A percentile compares a stretch with the other conserved stretches of the same genome.
Evolutionary conservation across 768 basidiomycete genomes (phyloP).

Genomic region (Pulveroboletus sp.): DNA sequence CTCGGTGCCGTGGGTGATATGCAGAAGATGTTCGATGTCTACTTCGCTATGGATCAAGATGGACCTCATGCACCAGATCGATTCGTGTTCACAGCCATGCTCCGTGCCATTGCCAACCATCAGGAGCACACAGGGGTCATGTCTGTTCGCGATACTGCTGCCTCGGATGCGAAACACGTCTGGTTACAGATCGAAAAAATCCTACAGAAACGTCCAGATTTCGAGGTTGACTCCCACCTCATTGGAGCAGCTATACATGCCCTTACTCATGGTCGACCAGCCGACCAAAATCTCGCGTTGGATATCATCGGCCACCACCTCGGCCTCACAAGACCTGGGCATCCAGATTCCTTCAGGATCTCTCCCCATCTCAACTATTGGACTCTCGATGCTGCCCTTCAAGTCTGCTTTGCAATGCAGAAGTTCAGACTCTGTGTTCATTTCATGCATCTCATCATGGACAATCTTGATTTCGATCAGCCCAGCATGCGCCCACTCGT

Average conservation of each 20-base stretch:
- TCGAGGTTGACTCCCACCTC: slow-evolving; percentile 51
- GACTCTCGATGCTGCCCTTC: slow-evolving; percentile 51
- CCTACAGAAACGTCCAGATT: slow-evolving; percentile 39
- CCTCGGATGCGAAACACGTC: slow-evolving; percentile 64
- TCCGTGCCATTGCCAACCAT: slow-evolving; percentile 41
- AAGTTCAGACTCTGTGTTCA: slow-evolving; percentile 47
- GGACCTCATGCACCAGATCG: slow-evolving; percentile 60
- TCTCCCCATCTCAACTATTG: slow-evolving; percentile 40
- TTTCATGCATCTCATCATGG: slow-evolving; percentile 57
- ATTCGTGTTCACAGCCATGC: slow-evolving; percentile 61
- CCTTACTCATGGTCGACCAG: slow-evolving; percentile 48
- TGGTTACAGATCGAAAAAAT: slow-evolving; percentile 64
- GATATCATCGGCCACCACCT: slow-evolving; percentile 58
- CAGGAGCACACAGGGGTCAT: slow-evolving; percentile 16
- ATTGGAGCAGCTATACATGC: slow-evolving; percentile 50
- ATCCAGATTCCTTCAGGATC: slow-evolving; percentile 35
- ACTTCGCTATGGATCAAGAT: slow-evolving; percentile 57
- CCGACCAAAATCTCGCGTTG: slow-evolving; percentile 65
- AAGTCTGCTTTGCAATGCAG: slow-evolving; percentile 47
- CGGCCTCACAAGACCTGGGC: slow-evolving; percentile 50
- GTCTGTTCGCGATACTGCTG: slow-evolving; percentile 36
- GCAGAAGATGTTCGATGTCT: slow-evolving; percentile 73
- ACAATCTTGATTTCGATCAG: slow-evolving; percentile 26
- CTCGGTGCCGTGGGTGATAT: slow-evolving; percentile 56
- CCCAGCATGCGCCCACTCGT: slow-evolving; percentile 35